Evolutionary conservation across 805 yeast species (phyloP).

Genomic region (Starmera caribaea): DNA sequence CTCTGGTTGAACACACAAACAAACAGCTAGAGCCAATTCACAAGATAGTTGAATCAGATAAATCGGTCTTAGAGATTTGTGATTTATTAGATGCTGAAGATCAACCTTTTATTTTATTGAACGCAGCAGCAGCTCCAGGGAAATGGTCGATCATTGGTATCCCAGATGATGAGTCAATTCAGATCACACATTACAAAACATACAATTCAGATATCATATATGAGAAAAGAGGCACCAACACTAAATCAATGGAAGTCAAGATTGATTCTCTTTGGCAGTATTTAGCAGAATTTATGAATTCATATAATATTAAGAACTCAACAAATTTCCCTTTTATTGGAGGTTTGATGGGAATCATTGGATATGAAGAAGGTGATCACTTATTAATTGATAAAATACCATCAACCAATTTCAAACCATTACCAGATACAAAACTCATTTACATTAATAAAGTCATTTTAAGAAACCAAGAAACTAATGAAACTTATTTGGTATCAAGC

Average conservation of each 20-base stretch:
- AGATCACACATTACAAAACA: slow-evolving; percentile 50
- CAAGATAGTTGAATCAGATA: background rate
- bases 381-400: slow-evolving; percentile 20
- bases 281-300: slow-evolving; percentile 39
- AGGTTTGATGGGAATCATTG: slow-evolving; percentile 80
- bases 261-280: slow-evolving; percentile 39
- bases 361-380: slow-evolving; percentile 79
- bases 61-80: slow-evolving; percentile 38
- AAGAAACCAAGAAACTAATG: slow-evolving; percentile 35
- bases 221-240: background rate
- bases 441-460: slow-evolving; percentile 58
- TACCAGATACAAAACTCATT: slow-evolving; percentile 71
- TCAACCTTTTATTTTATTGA: slow-evolving; percentile 49
- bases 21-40: background rate
- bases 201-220: slow-evolving; percentile 19
- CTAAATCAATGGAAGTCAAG: background rate
- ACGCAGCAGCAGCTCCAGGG: slow-evolving; percentile 81
- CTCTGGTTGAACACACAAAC: slow-evolving; percentile 7
- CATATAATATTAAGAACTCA: slow-evolving; percentile 2
- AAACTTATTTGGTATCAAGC: slow-evolving; percentile 45
- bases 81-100: slow-evolving; percentile 26
- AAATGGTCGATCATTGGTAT: slow-evolving; percentile 81
- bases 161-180: slow-evolving; percentile 34
- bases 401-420: slow-evolving; percentile 27
- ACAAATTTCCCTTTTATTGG: slow-evolving; percentile 69